These are phyloP conservation scores for Starmerella stellata DNA, from an alignment of 805 yeast species.

Conservation along the genomic window DNA sequence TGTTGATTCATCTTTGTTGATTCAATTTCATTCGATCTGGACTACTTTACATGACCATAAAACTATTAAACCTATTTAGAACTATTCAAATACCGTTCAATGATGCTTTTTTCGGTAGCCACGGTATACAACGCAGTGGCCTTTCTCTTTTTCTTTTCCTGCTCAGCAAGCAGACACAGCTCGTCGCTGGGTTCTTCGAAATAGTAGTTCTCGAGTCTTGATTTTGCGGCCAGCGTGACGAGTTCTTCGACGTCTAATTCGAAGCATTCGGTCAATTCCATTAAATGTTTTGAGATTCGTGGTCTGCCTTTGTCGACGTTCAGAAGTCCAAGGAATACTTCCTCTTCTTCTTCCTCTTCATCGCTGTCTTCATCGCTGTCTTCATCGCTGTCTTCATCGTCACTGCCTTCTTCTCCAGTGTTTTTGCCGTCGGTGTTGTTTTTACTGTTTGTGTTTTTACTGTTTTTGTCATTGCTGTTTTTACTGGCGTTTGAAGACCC, in stretches of 20 bases:
- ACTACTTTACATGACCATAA: no score
- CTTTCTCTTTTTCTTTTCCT: neutral
- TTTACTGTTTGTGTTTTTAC: no score
- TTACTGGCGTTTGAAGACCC: no score
- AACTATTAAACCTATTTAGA: no score
- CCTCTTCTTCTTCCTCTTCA: neutral
- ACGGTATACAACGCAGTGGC: neutral
- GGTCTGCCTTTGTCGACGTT: neutral
- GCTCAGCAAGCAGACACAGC: neutral
- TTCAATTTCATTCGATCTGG: no score
- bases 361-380: neutral
- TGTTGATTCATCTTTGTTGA: no score
- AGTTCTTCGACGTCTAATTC: neutral
- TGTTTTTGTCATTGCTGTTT: no score
- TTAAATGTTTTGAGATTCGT: neutral
- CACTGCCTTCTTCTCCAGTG: neutral
- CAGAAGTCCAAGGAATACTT: neutral
- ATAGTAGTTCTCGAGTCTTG: neutral
- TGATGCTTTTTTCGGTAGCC: neutral
- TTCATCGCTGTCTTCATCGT: neutral
- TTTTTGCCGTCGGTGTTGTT: no score
- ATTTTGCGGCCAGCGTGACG: neutral
- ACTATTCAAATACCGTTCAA: neutral
- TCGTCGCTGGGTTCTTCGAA: neutral
- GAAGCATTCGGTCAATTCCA: neutral